Evolutionary conservation across 192 early-diverging fungal species (phyloP), one percentile per base, ranked within the genome.

Genomic region (Lunasporangiospora selenospora): DNA sequence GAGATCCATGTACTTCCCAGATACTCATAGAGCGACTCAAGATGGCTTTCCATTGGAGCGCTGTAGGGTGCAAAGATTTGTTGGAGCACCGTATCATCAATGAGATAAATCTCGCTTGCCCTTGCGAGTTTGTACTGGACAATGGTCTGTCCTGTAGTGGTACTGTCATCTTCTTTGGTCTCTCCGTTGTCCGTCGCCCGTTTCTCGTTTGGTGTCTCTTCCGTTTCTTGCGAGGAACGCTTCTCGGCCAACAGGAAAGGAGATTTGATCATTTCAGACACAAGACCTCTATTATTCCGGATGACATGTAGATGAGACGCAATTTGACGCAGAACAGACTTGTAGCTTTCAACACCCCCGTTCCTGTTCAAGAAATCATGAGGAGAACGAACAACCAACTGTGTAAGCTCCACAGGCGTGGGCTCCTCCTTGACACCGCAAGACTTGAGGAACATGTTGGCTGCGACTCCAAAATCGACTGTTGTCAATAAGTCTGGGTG

Each of bases 351-450:
- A 37, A 81, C 82, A 4, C 67, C 65, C 0, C 82, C 76, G 15
- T 79, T 76, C 34, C 77, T 54, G 32, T 82, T 79, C 60, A 88
- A 76, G 71, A 91, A 88, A 23, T 80, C 36, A 0, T 76, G 50
- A 4, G 89, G 87, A 0, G 81, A 69, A 3, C 80, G 78, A 0
- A 92, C 83, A 10, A 97, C 65, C 45, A 85, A 76, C 10, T 80
- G 62, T 0, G 93, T 84, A 32, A 95, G 58, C 31, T 97, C 93
- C 15, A 84, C 40, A 2, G 90, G 86, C 0, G 89, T 83, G 0
- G 93, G 93, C 47, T 92, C 88, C 33, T 90, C 85, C 51, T 88
- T 89, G 11, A 95, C 90, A 46, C 95, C 95, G 57, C 95, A 97
- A 2, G 85, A 80, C 27, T 86, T 84, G 40, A 97, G 67, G 50